Base-by-base conservation (phyloP, 345 rosid species). In the Hibiscus tridactylites region DNA sequence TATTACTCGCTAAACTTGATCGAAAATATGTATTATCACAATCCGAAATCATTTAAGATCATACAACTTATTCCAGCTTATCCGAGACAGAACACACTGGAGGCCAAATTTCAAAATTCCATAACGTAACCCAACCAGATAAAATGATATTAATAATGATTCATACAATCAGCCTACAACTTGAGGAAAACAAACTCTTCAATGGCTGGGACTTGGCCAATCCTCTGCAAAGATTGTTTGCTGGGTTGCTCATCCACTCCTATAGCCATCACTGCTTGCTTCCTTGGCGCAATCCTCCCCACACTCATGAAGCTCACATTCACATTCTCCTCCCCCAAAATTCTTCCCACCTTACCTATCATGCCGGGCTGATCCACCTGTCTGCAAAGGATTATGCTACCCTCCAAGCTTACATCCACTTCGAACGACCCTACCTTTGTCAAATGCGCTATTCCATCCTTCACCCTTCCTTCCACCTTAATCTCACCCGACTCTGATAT, bases 321-420 rank as follows among this genome's bases (percentile, higher is more conserved):
- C 19, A 53, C 57, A 53, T 91, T 88, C 68, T 88, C 91, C 78
- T 82, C 85, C 9, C 92, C 97, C 68, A 91, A 72, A 52, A 91
- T 80, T 68, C 86, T 87, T 13, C 94, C 94, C 0, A 91, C 92
- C 33, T 54, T 82, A 28, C 92, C 94, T 1, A 91, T 88, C 92
- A 88, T 86, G 7, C 94, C 94, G 0, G 97, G 94, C 65, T 88
- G 97, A 79, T 89, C 97, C 3, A 91, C 87, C 73, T 91, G 94
- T 68, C 94, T 80, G 79, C 97, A 91, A 15, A 89, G 83, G 26
- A 91, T 83, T 15, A 91, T 81, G 76, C 86, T 86, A 17, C 97
- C 94, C 81, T 91, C 97, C 81, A 91, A 81, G 80, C 86, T 91
- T 68, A 89, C 92, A 75, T 91, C 92, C 60, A 91, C 91, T 72